These are phyloP conservation scores for Ambrosiella beaveri DNA, from an alignment of 2,329 filamentous ascomycete species.

Conservation along the genomic window DNA sequence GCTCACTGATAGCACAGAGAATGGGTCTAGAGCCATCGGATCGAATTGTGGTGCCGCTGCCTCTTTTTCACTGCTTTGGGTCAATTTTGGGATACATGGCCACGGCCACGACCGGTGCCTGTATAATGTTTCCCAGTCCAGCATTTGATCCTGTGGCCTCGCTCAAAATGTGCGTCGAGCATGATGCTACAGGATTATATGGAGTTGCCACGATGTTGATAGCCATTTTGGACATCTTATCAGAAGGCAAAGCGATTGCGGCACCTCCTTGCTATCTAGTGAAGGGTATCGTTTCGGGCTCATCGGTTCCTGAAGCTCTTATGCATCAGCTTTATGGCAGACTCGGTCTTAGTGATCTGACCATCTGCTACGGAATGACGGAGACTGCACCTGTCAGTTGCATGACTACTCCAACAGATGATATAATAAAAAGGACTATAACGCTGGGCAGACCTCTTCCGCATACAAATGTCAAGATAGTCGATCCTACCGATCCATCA, in stretches of 20 bases:
- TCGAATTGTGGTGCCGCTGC: conserved; percentile 68
- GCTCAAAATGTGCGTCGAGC: conserved; percentile 37
- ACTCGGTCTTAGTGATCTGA: conserved; percentile 64
- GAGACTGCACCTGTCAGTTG: conserved; percentile 64
- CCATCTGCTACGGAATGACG: conserved; percentile 95
- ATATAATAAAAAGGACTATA: conserved; percentile 52
- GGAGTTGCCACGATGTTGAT: conserved; percentile 90
- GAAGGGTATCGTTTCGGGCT: conserved; percentile 86
- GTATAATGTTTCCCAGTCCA: conserved; percentile 72
- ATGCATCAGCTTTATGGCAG: conserved; percentile 58
- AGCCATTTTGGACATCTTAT: conserved; percentile 66
- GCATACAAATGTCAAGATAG: conserved; percentile 62
- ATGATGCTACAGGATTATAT: conserved; percentile 50
- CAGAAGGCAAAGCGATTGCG: conserved; percentile 21
- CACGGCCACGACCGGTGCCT: conserved; percentile 60
- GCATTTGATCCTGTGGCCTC: conserved; percentile 68
- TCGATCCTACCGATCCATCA: conserved; percentile 45
- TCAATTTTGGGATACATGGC: conserved; percentile 91
- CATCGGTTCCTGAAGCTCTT: conserved; percentile 63
- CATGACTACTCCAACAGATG: conserved; percentile 69
- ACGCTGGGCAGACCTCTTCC: conserved; percentile 70
- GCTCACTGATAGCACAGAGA: conserved; percentile 61
- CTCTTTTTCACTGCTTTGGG: conserved; percentile 83
- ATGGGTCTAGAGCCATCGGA: conserved; percentile 67
- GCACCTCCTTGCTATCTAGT: conserved; percentile 31